Percentiles rank a stretch among this genome's conserved stretches.
These are phyloP conservation scores for Flagelloscypha sp. DNA, from an alignment of 768 basidiomycete genomes.

Conservation along the genomic window DNA sequence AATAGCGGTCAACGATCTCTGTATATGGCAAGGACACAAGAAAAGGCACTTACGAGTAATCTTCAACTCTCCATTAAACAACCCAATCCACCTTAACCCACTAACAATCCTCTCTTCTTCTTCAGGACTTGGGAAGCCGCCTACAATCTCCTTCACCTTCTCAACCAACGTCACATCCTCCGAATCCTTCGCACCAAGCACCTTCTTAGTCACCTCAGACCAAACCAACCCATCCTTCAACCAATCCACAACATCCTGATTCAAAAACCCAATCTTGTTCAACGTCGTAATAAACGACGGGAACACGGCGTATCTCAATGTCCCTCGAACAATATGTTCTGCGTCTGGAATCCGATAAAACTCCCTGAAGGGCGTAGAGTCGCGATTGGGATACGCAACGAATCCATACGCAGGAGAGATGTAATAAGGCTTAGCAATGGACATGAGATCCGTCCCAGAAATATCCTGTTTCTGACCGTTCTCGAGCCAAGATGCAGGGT, in stretches of 20 bases:
- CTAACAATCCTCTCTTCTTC: slow-evolving; percentile 77
- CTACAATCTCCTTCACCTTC: slow-evolving; percentile 59
- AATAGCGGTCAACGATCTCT: too few relatives aligned
- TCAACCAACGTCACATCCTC: slow-evolving; percentile 68
- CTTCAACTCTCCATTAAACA: slow-evolving; percentile 75
- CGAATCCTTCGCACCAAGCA: slow-evolving; percentile 57
- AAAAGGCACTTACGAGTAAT: too few relatives aligned
- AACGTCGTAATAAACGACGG: slow-evolving; percentile 86
- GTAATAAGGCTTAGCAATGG: slow-evolving; percentile 84
- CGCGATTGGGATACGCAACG: slow-evolving; percentile 94
- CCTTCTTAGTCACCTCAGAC: slow-evolving; percentile 74
- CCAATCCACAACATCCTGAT: slow-evolving; percentile 71
- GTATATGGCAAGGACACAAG: too few relatives aligned
- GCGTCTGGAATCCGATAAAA: slow-evolving; percentile 92
- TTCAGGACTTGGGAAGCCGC: slow-evolving; percentile 62
- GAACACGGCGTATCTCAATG: slow-evolving; percentile 94
- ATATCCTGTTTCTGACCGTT: slow-evolving; percentile 58
- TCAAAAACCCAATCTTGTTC: slow-evolving; percentile 82
- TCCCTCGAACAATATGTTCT: slow-evolving; percentile 86
- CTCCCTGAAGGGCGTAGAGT: slow-evolving; percentile 85
- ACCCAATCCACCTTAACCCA: slow-evolving; percentile 88
- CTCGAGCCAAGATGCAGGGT: slow-evolving; percentile 75
- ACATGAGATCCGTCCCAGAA: slow-evolving; percentile 81
- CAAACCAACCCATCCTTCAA: slow-evolving; percentile 68
- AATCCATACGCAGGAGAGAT: slow-evolving; percentile 95